These are phyloP conservation scores for Arthrobotrys pseudoclavata DNA, from an alignment of 2,329 filamentous ascomycete genomes.

Conservation along the genomic window DNA sequence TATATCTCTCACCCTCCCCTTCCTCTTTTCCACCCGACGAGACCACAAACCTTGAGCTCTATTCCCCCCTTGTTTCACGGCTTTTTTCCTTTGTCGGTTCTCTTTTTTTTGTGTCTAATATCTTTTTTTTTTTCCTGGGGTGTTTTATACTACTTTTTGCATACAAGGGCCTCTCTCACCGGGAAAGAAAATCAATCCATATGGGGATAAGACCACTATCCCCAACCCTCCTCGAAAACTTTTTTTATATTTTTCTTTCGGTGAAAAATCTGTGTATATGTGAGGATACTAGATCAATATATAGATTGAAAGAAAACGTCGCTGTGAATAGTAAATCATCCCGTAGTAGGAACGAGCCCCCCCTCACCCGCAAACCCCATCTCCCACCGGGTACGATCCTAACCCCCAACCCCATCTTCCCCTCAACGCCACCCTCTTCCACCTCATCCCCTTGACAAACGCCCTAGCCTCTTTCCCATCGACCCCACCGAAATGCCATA, in stretches of 20 bases:
- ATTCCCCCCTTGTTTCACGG: constrained; percentile 9
- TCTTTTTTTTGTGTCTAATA: constrained; percentile 12
- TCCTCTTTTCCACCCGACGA: neutral
- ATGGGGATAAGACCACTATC: too few species aligned
- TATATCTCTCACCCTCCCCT: neutral
- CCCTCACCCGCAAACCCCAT: neutral
- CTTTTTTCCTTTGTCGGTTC: neutral
- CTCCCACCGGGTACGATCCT: neutral
- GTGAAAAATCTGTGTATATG: constrained; percentile 6
- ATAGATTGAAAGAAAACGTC: neutral
- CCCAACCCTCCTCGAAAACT: neutral
- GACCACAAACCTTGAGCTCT: neutral
- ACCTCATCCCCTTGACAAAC: neutral
- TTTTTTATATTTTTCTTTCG: neutral
- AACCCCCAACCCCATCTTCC: neutral
- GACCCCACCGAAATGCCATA: neutral
- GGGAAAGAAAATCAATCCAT: neutral
- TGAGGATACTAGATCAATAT: constrained; percentile 1
- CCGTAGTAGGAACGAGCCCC: neutral
- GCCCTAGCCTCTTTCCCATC: neutral
- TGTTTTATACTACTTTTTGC: constrained; percentile 19
- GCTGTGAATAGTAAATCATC: neutral
- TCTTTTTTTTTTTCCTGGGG: constrained; percentile 21
- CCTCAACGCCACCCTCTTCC: neutral
- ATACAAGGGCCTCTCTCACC: neutral